A percentile compares a stretch with the other conserved stretches of the same genome.
Evolutionary conservation across 2,329 filamentous ascomycete species (phyloP).

Genomic region (Aspergillus fumigatiaffinis): DNA sequence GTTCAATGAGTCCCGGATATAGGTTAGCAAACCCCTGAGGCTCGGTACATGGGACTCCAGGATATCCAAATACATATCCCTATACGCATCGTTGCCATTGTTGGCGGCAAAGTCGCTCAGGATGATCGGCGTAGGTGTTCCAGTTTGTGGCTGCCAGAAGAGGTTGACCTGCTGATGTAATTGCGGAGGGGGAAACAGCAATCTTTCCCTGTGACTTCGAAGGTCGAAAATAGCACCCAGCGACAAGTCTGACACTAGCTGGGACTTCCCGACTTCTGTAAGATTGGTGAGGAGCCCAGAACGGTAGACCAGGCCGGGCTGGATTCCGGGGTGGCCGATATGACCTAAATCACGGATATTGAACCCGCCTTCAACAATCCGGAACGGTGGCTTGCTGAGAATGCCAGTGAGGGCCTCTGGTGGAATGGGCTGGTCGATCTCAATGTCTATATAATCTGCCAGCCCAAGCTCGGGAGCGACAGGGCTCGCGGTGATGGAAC

Average conservation of each 20-base stretch:
- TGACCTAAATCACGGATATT: background rate
- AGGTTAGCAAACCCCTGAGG: background rate
- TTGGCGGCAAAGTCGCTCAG: background rate
- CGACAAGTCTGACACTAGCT: background rate
- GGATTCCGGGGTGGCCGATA: background rate
- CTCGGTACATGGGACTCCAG: background rate
- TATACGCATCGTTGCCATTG: background rate
- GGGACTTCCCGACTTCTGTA: background rate
- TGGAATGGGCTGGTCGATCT: no score
- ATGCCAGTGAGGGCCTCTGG: no score
- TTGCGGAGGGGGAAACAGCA: background rate
- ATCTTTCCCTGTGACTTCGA: background rate
- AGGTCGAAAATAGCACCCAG: background rate
- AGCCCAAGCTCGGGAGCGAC: no score
- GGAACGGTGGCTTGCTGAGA: no score
- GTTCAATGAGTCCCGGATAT: background rate
- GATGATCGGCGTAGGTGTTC: background rate
- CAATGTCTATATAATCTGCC: no score
- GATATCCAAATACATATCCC: background rate
- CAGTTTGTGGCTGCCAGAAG: no score
- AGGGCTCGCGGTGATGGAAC: no score
- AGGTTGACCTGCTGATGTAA: no score
- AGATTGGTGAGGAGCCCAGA: background rate
- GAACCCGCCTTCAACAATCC: no score
- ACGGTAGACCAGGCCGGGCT: background rate